These are phyloP conservation scores for Amanita molliuscula DNA, from an alignment of 768 basidiomycete species.

Conservation along the genomic window DNA sequence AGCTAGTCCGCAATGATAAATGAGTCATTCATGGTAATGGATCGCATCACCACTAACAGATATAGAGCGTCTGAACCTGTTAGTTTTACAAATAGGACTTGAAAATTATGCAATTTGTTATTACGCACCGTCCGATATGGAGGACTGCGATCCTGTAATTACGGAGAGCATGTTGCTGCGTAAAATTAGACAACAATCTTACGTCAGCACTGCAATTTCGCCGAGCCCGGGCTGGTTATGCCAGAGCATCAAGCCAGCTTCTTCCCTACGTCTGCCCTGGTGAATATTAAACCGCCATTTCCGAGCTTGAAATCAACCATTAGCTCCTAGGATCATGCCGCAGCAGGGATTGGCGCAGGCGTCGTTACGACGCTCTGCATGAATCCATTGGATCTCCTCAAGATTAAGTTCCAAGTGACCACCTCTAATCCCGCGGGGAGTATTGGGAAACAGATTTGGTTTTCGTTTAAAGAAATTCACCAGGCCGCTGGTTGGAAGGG, in stretches of 20 bases:
- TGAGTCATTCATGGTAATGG: not conserved
- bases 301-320: not conserved
- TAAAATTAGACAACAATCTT: not conserved
- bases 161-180: not conserved
- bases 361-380: conserved; percentile 88
- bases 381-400: conserved; percentile 95
- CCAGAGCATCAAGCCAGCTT: conserved; percentile 37
- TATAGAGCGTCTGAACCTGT: no score
- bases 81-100: not conserved
- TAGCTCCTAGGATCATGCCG: conserved; percentile 76
- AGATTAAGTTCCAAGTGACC: conserved; percentile 86
- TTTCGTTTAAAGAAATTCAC: conserved; percentile 63
- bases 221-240: conserved; percentile 18
- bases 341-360: conserved; percentile 88
- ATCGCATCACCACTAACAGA: no score
- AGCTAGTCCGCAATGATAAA: not conserved
- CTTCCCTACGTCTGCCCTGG: conserved; percentile 40
- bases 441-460: conserved; percentile 67
- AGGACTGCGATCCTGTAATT: not conserved
- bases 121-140: not conserved
- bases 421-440: conserved; percentile 52
- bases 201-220: not conserved
- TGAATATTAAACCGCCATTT: conserved; percentile 13
- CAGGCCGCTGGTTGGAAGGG: conserved; percentile 71
- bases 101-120: not conserved